Conservation (phyloP, 257 asterid genomes). For the Lycium ferocissimum region DNA sequence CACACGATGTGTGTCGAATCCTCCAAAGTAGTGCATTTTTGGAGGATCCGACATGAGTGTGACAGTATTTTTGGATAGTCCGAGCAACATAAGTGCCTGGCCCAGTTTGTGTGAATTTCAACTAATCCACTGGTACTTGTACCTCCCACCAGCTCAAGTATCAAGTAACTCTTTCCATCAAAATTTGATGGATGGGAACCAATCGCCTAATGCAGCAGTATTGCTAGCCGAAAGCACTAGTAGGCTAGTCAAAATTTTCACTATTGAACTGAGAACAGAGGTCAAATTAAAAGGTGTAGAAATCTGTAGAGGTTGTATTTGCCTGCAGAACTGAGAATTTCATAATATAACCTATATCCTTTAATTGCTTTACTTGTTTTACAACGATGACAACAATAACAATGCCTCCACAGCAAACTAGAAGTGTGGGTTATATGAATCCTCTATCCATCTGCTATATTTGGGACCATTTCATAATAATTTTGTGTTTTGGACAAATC, state of each 20-base stretch:
- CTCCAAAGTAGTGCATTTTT: slow-evolving; percentile 12
- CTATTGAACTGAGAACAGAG: slow-evolving; percentile 21
- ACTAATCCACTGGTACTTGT: not conserved
- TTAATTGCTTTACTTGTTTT: not conserved
- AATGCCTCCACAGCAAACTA: not conserved
- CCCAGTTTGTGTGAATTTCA: not conserved
- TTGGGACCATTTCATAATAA: not conserved
- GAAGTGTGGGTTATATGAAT: slow-evolving; percentile 15
- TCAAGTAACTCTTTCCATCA: not conserved
- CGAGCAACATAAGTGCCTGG: not conserved
- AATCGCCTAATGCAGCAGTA: not conserved
- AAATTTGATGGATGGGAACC: not conserved
- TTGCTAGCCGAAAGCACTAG: not conserved
- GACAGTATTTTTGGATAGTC: not conserved
- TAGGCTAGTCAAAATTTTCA: not conserved
- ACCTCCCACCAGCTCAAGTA: not conserved
- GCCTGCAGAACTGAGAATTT: slow-evolving; percentile 4
- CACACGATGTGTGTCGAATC: not conserved
- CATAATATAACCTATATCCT: not conserved
- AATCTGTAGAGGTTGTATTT: not conserved
- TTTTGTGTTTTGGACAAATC: not conserved
- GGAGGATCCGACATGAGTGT: not conserved
- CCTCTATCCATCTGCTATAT: not conserved
- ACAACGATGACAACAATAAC: not conserved
- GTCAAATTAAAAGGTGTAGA: not conserved